Base-by-base conservation (phyloP, 2,329 filamentous ascomycete species). In the Xylariomycetidae sp. region DNA sequence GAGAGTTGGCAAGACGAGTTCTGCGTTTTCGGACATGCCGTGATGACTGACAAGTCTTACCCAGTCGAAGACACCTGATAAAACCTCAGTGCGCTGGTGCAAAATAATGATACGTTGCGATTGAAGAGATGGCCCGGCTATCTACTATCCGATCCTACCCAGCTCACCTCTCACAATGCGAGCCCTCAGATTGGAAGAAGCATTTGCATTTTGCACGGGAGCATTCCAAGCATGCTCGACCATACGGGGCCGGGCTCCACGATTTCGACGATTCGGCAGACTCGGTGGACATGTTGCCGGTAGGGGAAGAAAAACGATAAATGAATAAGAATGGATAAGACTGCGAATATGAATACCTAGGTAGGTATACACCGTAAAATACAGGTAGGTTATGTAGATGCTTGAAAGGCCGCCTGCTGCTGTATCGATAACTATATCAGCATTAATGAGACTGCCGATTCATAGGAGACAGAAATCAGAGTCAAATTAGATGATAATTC, bases 181-280 rank as follows among this genome's bases (percentile, higher is more conserved):
- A 29, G 1, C 41, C 45, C 8, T 38, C 41, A 27, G 36, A 27
- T 12, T 42, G 37, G 19, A 45, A 46, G 30, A 50, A 51, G 25
- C 48, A 51, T 33, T 51, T 51, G 41, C 40, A 49, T 33, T 51
- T 50, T n/a, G 47, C 48, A 15, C 45, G 43, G 16, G 40, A 40
- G 27, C 48, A 51, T 3, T 40, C 45, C 7, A 25, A 37, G 14
- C 48, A 51, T 8, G 48, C 45, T 25, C 40, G 38, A 13, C 48
- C 48, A 27, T 51, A 51, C 17, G 48, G 40, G 8, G 47, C 48
- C 3, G 42, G 38, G n/a, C n/a, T 23, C 8, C 8, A 8, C n/a
- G 20, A 23, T 23, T 23, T n/a, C n/a, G 20, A 23, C n/a, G n/a
- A n/a, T n/a, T n/a, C n/a, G n/a, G n/a, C n/a, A n/a, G n/a, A n/a